These are phyloP conservation scores for Vicia faba DNA, from an alignment of 306 rosid species.

Conservation along the genomic window DNA sequence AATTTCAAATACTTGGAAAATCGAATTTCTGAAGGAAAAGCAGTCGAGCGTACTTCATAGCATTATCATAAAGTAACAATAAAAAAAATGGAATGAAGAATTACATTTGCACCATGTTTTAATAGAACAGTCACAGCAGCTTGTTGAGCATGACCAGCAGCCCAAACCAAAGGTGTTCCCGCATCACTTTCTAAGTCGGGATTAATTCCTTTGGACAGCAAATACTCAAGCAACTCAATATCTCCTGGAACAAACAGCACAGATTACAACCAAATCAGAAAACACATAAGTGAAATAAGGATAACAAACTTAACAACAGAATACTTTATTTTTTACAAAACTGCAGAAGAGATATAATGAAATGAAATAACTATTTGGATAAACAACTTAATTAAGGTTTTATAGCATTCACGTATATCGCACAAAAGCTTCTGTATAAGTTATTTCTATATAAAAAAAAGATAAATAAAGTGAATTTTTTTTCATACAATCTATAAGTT, in stretches of 20 bases:
- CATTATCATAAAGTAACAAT: not conserved
- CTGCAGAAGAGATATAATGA: not conserved
- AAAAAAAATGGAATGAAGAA: slow-evolving; percentile 27
- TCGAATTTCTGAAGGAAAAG: not conserved
- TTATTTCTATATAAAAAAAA: not conserved
- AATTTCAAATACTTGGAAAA: not conserved
- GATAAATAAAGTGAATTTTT: not conserved
- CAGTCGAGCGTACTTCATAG: not conserved
- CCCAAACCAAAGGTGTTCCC: slow-evolving; percentile 92
- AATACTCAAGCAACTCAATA: slow-evolving; percentile 65
- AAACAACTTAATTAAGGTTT: not conserved
- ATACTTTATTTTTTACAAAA: not conserved
- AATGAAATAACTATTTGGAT: not conserved
- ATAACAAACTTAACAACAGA: not conserved
- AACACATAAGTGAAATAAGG: not conserved
- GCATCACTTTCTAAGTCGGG: slow-evolving; percentile 83
- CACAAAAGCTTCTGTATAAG: not conserved
- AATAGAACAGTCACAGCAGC: slow-evolving; percentile 71
- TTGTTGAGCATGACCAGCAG: slow-evolving; percentile 90
- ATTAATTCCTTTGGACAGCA: slow-evolving; percentile 73
- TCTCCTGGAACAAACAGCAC: slow-evolving; percentile 59
- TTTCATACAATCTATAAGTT: not conserved
- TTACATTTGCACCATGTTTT: slow-evolving; percentile 79
- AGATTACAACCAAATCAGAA: slow-evolving; percentile 25
- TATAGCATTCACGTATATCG: not conserved